Conservation (phyloP, 331 rosid species). For the Prunus yedoensis region DNA sequence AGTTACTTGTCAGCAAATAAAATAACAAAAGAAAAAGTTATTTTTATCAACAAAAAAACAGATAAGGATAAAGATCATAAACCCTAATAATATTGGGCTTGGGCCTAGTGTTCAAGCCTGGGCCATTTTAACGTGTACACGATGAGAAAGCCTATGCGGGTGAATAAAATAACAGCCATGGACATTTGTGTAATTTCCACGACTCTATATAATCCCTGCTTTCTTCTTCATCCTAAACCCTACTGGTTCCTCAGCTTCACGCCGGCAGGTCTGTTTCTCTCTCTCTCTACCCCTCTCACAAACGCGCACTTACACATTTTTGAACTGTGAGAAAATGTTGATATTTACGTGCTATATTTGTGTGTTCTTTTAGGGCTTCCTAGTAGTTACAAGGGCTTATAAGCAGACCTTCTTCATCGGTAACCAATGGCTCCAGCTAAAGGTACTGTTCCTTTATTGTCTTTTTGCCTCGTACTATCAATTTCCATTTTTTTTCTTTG, state of each 20-base stretch:
- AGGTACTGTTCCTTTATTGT: constrained; percentile 38
- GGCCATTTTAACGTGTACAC: not conserved
- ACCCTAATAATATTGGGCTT: not conserved
- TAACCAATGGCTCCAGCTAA: constrained; percentile 57
- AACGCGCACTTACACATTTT: not conserved
- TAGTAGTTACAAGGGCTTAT: constrained; percentile 13
- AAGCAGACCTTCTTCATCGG: constrained; percentile 19
- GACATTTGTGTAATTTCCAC: not conserved
- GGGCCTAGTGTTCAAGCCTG: not conserved
- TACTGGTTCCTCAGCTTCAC: constrained; percentile 12
- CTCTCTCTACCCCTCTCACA: not conserved
- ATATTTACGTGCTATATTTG: not conserved
- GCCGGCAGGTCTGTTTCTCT: not conserved
- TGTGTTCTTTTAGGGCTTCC: constrained; percentile 23
- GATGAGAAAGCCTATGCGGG: not conserved
- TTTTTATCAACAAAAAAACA: too few relatives aligned
- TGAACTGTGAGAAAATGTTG: not conserved
- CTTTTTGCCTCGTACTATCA: not conserved
- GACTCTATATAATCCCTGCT: not conserved
- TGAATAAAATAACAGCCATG: not conserved
- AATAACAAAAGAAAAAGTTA: too few relatives aligned
- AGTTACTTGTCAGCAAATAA: too few relatives aligned
- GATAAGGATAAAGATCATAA: not conserved
- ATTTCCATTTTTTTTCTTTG: not conserved
- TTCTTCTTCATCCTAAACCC: not conserved